Base-by-base conservation (phyloP, 805 yeast genomes). In the Barnettozyma populi region DNA sequence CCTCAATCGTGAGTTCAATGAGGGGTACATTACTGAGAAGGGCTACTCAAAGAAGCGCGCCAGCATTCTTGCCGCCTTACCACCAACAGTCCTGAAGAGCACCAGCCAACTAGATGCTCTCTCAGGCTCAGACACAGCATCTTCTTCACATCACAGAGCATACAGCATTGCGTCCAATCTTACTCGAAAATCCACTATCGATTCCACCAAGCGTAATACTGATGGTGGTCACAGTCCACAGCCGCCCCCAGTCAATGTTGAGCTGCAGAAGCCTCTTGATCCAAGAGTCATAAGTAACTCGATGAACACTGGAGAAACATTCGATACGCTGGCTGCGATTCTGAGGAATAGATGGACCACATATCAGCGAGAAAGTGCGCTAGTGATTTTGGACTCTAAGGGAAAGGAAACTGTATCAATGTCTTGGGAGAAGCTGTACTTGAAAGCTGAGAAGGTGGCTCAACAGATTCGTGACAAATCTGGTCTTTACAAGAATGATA, bases 361-460 rank as follows among this genome's bases (percentile, higher is more conserved):
- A 4, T 82, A 82, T 52, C 75, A 76, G 16, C 79, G 79, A 45
- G 90, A 86, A 47, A 70, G 74, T 9, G 97, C 97, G 0, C 73
- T 92, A 36, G 66, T 82, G 40, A 76, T 81, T 2, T 69, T 94
- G 13, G 96, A 90, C 60, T 61, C 75, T 3, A 85, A 79, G 55
- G 97, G 97, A 6, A 90, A 88, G 61, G 97, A 90, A 59, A 71
- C 77, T 1, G 73, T 73, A 32, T 69, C 85, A 0, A 84, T 92
- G 13, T 73, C 92, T 1, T 94, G 99, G 99, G 97, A 88, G 49
- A 90, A 88, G 60, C 71, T 94, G 14, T 86, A 88, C 53, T 64
- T 83, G 36, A 79, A 84, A 56, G 85, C 97, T 0, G 95, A 89
- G 60, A 89, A 86, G 58, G 83, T 94, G 8, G 96, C 97, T 0